Evolutionary conservation across 768 basidiomycete species (phyloP).

Genomic region (Lyophyllum decastes): DNA sequence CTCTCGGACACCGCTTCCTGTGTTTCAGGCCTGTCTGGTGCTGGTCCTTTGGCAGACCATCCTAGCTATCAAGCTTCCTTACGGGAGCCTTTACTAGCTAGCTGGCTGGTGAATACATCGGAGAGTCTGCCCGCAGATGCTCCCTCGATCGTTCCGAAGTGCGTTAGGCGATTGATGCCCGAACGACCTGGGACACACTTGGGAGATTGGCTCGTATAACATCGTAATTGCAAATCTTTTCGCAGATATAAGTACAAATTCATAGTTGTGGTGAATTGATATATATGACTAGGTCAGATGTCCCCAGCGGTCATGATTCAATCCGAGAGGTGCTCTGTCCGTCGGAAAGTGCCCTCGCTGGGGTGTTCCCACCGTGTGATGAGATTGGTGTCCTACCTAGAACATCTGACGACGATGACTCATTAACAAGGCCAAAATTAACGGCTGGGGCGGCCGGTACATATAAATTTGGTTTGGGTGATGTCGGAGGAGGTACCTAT

Average conservation of each 20-base stretch:
- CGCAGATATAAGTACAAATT: background rate
- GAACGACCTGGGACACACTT: background rate
- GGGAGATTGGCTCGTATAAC: slow-evolving; percentile 28
- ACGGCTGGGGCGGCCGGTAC: slow-evolving; percentile 5
- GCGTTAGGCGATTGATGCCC: background rate
- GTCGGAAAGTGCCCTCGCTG: slow-evolving; percentile 33
- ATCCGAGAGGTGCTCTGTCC: slow-evolving; percentile 8
- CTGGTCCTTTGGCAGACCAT: slow-evolving; percentile 2
- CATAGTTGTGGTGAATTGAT: background rate
- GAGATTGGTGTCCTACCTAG: slow-evolving; percentile 57
- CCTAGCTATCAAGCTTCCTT: background rate
- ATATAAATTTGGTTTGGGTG: slow-evolving; percentile 25
- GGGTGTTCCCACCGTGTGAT: slow-evolving; percentile 59
- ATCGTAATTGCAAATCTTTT: background rate
- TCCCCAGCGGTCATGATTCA: slow-evolving; percentile 8
- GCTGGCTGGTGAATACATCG: slow-evolving; percentile 8
- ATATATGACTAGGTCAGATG: background rate
- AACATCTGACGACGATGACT: slow-evolving; percentile 24
- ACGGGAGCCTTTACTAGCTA: background rate
- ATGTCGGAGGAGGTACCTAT: slow-evolving; percentile 53
- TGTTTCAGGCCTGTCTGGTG: slow-evolving; percentile 3
- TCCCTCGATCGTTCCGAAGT: background rate
- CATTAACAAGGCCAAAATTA: slow-evolving; percentile 18
- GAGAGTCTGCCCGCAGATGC: slow-evolving; percentile 1
- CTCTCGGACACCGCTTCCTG: slow-evolving; percentile 7